Base-by-base conservation (phyloP, 495 filamentous ascomycete species). In the Physcia stellaris region DNA sequence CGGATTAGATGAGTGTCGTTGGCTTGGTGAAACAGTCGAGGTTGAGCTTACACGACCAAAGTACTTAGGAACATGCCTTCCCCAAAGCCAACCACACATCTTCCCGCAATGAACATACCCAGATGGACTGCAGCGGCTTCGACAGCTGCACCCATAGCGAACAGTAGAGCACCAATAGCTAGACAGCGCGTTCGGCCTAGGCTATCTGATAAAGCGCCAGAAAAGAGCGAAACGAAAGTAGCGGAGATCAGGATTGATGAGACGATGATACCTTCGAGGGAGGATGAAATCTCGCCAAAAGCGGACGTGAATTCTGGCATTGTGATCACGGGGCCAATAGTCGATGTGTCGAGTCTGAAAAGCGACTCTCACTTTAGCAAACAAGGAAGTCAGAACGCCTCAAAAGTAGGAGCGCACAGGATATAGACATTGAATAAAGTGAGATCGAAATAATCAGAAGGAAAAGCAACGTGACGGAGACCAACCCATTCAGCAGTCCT, bases 241-340 rank as follows among this genome's bases (percentile, higher is more conserved):
- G 71, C 78, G 6, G 75, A 65, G 17, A 83, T 61, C 37, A 81
- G 56, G 37, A 81, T 75, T 6, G 67, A 64, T 2, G 78, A 81
- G 19, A 82, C 73, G 4, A 73, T 66, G 15, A 54, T n/a, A 12
- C 46, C 46, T 34, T 43, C 41, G 17, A 48, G 19, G 20, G 21
- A 21, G 6, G 46, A 58, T 2, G 74, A 71, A 27, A 73, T 61
- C 18, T 50, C 46, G 1, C 75, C 71, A 30, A 80, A 63, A 7
- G 58, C 52, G 6, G 48, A 41, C 1, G 50, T 50, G 50, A 77
- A 81, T 26, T 61, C 53, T 0, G 59, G 58, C 78, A 83, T 80
- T 16, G 62, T 56, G 5, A 72, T 79, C 0, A 79, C 56, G 10
- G 73, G 67, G 0, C 78, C 78, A 32, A 81, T 77, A 3, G 66